A percentile compares a stretch with the other conserved stretches of the same genome.
These are phyloP conservation scores for Pilatotrama ljubarskyi DNA, from an alignment of 768 basidiomycete genomes.

Conservation along the genomic window DNA sequence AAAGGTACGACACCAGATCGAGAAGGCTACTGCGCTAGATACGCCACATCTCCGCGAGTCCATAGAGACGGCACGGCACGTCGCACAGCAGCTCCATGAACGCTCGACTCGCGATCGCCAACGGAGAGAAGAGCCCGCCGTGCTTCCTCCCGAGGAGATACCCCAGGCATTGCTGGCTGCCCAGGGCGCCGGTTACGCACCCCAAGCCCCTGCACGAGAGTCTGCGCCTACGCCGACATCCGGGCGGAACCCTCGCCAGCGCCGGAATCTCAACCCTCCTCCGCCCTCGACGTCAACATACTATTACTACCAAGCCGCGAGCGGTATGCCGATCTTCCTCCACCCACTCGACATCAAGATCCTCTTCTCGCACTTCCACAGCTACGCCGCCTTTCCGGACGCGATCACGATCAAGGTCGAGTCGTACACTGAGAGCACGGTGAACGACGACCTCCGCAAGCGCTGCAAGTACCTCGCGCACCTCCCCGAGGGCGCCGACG, in stretches of 20 bases:
- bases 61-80: constrained; percentile 62
- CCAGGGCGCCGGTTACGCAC: constrained; percentile 29
- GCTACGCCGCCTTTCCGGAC: constrained; percentile 83
- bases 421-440: constrained; percentile 68
- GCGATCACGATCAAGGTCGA: constrained; percentile 80
- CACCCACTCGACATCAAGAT: constrained; percentile 97
- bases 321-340: constrained; percentile 88
- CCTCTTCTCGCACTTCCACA: constrained; percentile 78
- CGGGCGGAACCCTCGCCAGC: constrained; percentile 54
- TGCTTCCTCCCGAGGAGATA: constrained; percentile 36
- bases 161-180: constrained; percentile 61
- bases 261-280: constrained; percentile 82
- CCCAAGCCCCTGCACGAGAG: background rate
- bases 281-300: constrained; percentile 88
- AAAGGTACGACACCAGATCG: constrained; percentile 78
- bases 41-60: constrained; percentile 61
- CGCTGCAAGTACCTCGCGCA: constrained; percentile 96
- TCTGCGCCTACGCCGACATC: constrained; percentile 27
- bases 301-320: constrained; percentile 94
- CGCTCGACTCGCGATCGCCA: constrained; percentile 33
- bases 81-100: constrained; percentile 54
- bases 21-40: constrained; percentile 75
- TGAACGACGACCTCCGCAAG: constrained; percentile 92
- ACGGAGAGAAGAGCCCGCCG: constrained; percentile 25
- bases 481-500: constrained; percentile 88